Base-by-base conservation (phyloP, 2,329 filamentous ascomycete species). In the Aciculosporium take region DNA sequence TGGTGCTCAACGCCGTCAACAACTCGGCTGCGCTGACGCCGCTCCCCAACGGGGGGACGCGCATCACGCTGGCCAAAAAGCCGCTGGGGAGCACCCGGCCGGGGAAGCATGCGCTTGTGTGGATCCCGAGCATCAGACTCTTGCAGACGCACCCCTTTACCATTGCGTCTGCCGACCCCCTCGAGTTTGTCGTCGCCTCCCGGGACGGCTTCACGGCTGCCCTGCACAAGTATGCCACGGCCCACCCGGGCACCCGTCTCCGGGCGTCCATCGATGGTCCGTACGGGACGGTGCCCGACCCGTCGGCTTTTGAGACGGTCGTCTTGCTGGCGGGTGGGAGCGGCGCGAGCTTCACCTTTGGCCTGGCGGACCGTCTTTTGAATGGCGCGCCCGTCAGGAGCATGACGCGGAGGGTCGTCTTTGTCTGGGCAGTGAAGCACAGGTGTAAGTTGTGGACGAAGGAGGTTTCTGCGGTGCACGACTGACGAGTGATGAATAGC, bases 71-170 rank as follows among this genome's bases (percentile, higher is more conserved):
- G 25, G 57, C 63, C 38, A 71, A n/a, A n/a, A n/a, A 72, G 53
- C 63, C 67, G 3, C 67, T 68, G 1, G 45, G 63, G 0, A 56
- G 59, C 2, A 67, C 68, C 1, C 54, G 59, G 2, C 66, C 76
- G 0, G 76, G 75, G 2, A 71, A 72, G 46, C 77, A 82, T 51
- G 74, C 72, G 49, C 80, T 78, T 50, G 56, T 81, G 24, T 81
- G 74, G 74, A 67, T 81, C 6, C 78, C 77, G 0, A 59, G 59
- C 4, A 65, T 81, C 37, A 68, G 76, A 8, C 48, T 61, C 2
- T 59, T 71, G 15, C 72, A 81, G 55, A 75, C 70, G 2, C 78
- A 82, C 46, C 76, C 76, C 0, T 81, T 81, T 48, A 80, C 76
- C 2, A 72, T 80, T 37, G 69, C 71, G 18, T 57, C 64, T 18